Base-by-base conservation (phyloP, 129 eudicot genomes). In the Centella asiatica region DNA sequence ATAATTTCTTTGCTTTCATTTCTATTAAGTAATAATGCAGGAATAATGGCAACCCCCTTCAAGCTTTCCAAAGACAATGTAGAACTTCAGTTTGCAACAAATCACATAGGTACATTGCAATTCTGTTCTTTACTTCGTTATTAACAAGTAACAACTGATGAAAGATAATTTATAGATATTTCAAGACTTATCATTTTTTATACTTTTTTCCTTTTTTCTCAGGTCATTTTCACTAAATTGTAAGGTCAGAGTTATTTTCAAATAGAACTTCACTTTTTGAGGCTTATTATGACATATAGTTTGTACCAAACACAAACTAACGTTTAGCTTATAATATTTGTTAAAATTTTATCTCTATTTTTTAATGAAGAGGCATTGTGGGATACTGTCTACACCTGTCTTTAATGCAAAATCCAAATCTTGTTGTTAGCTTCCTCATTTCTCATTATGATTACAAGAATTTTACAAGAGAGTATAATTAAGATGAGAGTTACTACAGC, bases 71-170 rank as follows among this genome's bases (percentile, higher is more conserved):
- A 76, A 64, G 96, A 92, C 84, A 82, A 82, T 18, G 69, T 92
- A 49, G 99, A 92, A 76, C 79, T 87, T 34, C 95, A 87, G 67
- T 92, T 92, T 64, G 98, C 95, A 17, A 92, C 95, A 57, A 92
- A 92, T 66, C 89, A 92, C 77, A 51, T 92, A 62, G 98, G 98
- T 92, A 81, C 59, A 47, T 51, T 68, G 52, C 23, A 20, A 52
- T 33, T 28, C 20, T 65, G 51, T 61, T 67, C 44, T 12, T 48
- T 4, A 63, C 5, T 17, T 31, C 55, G 11, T 49, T 24, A 49
- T 29, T 49, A 22, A 10, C 29, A 49, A 1, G n/a, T n/a, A n/a
- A n/a, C n/a, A n/a, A n/a, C n/a, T n/a, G n/a, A n/a, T n/a, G n/a
- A n/a, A n/a, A n/a, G n/a, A n/a, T n/a, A n/a, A n/a, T n/a, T n/a